Evolutionary conservation across 495 filamentous ascomycete species (phyloP).

Genomic region (Aspergillus taichungensis): DNA sequence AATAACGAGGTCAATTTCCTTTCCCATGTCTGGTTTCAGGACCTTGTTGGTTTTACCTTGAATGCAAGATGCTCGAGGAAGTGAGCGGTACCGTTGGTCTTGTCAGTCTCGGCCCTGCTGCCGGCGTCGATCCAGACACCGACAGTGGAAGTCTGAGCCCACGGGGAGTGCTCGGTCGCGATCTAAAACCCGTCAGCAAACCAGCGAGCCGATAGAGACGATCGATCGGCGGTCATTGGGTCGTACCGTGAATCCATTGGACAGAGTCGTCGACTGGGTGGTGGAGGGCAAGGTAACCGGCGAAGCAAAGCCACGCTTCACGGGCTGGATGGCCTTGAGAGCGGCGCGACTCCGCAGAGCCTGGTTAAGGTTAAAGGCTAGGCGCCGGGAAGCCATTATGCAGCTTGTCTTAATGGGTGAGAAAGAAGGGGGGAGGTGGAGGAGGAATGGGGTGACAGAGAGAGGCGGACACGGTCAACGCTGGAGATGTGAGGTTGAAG

Average conservation of each 20-base stretch:
- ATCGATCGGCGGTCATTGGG: conserved; percentile 2
- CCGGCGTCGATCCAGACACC: conserved; percentile 99
- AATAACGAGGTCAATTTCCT: conserved; percentile 20
- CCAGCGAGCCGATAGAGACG: conserved; percentile 15
- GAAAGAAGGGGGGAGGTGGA: conserved; percentile 19
- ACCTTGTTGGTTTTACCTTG: conserved; percentile 55
- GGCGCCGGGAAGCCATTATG: conserved; percentile 88
- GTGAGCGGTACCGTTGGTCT: conserved; percentile 97
- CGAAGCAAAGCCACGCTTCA: conserved; percentile 78
- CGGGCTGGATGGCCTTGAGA: conserved; percentile 59
- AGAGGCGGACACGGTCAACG: conserved; percentile 14
- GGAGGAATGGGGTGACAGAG: conserved; percentile 26
- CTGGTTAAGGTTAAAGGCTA: conserved; percentile 81
- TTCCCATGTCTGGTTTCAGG: not conserved
- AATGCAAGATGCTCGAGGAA: conserved; percentile 99
- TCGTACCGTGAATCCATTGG: conserved; percentile 92
- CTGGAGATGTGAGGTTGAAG: conserved; percentile 42
- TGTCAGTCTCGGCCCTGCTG: conserved; percentile 94
- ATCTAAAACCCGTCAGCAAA: conserved; percentile 56
- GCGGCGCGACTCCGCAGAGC: conserved; percentile 75
- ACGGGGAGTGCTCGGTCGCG: conserved; percentile 95
- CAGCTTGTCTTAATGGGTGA: conserved; percentile 11
- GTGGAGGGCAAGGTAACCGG: conserved; percentile 64
- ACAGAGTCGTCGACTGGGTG: conserved; percentile 90
- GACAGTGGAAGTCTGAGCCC: conserved; percentile 96